A percentile compares a stretch with the other conserved stretches of the same genome.
phyloP scores from a whole-genome alignment of 129 eudicot species.

The Kitagawia praeruptora region DNA sequence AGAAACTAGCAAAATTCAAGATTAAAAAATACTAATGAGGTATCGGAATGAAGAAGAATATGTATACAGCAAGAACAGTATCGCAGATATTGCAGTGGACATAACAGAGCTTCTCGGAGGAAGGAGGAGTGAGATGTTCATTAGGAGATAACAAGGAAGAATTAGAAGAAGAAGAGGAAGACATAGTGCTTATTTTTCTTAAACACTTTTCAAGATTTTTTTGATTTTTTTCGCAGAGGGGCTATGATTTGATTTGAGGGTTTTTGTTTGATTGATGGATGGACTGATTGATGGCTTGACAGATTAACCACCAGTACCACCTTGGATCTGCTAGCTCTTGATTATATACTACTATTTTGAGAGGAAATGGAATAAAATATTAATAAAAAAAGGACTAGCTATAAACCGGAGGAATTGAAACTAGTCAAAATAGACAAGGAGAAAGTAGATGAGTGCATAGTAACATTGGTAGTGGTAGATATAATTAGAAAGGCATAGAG shows the following conservation, averaged over 20 bases:
- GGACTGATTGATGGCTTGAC: constrained; percentile 47
- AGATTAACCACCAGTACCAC: constrained; percentile 35
- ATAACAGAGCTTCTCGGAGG: constrained; percentile 58
- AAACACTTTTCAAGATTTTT: neutral
- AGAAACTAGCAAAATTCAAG: neutral
- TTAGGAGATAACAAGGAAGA: constrained; percentile 29
- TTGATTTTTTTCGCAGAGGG: neutral
- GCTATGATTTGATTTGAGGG: constrained; percentile 10
- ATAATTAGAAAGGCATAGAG: constrained; percentile 14
- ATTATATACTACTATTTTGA: neutral
- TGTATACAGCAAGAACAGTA: constrained; percentile 46
- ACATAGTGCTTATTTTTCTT: constrained; percentile 19
- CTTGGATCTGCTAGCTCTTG: constrained; percentile 39
- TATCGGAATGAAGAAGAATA: neutral
- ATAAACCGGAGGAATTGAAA: neutral
- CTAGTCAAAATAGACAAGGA: constrained; percentile 10
- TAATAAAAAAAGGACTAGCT: neutral
- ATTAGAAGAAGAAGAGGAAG: constrained; percentile 33
- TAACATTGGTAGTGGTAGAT: constrained; percentile 11
- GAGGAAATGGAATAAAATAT: neutral
- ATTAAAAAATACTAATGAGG: neutral
- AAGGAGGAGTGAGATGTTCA: constrained; percentile 37
- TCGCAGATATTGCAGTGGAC: constrained; percentile 59
- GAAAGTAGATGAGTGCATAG: constrained; percentile 14
- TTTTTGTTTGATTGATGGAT: constrained; percentile 47